These are phyloP conservation scores for Cenchrus fungigraminus DNA, from an alignment of 176 grass and related monocot genomes.

Conservation along the genomic window DNA sequence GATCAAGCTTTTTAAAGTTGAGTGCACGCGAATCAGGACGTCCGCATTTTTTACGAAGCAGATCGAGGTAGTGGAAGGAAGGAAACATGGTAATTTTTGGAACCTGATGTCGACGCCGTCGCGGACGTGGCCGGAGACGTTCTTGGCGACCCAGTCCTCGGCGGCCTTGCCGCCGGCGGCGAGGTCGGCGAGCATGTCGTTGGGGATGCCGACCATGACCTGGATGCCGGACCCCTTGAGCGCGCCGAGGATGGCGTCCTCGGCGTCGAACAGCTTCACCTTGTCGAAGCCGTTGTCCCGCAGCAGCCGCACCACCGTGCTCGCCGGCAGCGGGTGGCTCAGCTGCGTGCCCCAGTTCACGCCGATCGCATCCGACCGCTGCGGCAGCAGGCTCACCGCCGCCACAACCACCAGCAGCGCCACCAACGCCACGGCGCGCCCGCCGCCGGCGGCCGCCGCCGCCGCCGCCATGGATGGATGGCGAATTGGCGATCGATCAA, in stretches of 20 bases:
- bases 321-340: constrained; percentile 66
- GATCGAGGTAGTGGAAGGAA: background rate
- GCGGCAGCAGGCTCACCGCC: background rate
- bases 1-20: background rate
- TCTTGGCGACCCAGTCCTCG: constrained; percentile 70
- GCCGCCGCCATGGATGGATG: background rate
- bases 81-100: no score
- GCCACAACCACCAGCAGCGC: no score
- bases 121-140: constrained; percentile 62
- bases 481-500: background rate
- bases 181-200: constrained; percentile 68
- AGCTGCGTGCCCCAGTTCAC: constrained; percentile 88
- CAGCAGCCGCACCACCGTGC: constrained; percentile 73
- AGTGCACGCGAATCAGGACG: background rate
- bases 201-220: constrained; percentile 94
- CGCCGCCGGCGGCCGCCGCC: background rate
- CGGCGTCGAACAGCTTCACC: constrained; percentile 90
- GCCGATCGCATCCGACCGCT: constrained; percentile 47
- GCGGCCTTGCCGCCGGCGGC: constrained; percentile 50
- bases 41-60: background rate
- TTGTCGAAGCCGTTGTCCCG: constrained; percentile 71
- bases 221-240: constrained; percentile 61
- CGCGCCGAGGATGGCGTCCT: constrained; percentile 58
- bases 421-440: background rate
- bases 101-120: constrained; percentile 86